Percentiles rank a stretch among this genome's conserved stretches.
phyloP scores from a whole-genome alignment of 2,329 filamentous ascomycete species.

The Botryotinia calthae region DNA sequence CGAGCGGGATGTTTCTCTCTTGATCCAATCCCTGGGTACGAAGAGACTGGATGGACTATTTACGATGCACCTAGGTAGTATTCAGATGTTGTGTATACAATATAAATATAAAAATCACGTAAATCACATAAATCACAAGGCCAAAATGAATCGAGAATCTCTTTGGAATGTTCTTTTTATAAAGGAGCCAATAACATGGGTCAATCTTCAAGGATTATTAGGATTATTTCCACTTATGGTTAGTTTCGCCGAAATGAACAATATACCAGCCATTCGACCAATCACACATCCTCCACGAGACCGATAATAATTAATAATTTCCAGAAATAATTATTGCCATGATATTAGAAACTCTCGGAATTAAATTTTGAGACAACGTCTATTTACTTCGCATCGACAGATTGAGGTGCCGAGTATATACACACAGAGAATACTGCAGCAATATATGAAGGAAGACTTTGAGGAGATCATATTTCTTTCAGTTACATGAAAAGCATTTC shows the following conservation, averaged over 20 bases:
- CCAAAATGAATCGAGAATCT: neutral
- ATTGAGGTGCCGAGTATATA: neutral
- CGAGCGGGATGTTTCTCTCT: neutral
- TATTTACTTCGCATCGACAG: neutral
- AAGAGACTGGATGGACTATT: neutral
- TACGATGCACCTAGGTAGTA: neutral
- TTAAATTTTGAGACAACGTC: neutral
- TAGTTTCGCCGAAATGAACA: neutral
- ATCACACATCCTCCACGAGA: neutral
- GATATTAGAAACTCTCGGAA: neutral
- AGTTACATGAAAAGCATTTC: neutral
- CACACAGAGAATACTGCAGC: neutral
- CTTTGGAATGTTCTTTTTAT: conserved; percentile 3
- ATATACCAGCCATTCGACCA: neutral
- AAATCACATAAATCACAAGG: neutral
- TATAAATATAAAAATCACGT: too few species aligned
- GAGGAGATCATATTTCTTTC: neutral
- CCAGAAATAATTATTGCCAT: neutral
- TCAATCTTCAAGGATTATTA: neutral
- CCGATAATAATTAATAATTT: neutral
- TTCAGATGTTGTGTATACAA: neutral
- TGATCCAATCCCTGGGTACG: neutral
- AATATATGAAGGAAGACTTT: neutral
- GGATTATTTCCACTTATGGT: neutral
- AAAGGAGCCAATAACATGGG: neutral